Base-by-base conservation (phyloP, 306 rosid genomes). In the Quillaja saponaria region DNA sequence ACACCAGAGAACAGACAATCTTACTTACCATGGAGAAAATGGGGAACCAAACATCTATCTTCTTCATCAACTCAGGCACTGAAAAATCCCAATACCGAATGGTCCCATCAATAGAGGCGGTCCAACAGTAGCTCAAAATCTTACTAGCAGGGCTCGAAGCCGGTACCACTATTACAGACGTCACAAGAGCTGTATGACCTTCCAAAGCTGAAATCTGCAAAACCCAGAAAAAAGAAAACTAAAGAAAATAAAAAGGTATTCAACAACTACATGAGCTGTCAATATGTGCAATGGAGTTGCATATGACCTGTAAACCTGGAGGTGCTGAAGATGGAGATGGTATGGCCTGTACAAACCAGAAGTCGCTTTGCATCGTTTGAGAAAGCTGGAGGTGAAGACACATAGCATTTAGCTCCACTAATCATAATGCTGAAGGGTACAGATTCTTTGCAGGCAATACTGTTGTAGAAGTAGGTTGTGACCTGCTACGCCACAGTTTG, bases 51-150 rank as follows among this genome's bases (percentile, higher is more conserved):
- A 85, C 39, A 66, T 89, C 71, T 2, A 92, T 6, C 14, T 55
- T 83, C 69, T 83, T 87, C 68, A 86, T 56, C 70, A 79, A 75
- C 78, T 89, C 90, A 0, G 95, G 80, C 10, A 73, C 66, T 9
- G 81, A 77, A 52, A 76, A 94, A 66, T 94, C 90, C 97, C 99
- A 94, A 48, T 81, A 73, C 31, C 95, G 87, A 68, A 94, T 64
- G 58, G 95, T 84, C 7, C 97, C 95, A 37, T 94, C 99, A 7
- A 83, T 63, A 0, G 96, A 87, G 49, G 97, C 55, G 1, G 96
- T 89, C 96, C 95, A 94, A 60, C 99, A 94, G 64, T 77, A 74
- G 80, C 74, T 76, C 2, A 83, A 57, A 21, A 74, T 55, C 63
- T 71, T 78, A 54, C 52, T 63, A 21, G 66, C 75, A 18, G 75